Percentiles rank a stretch among this genome's conserved stretches.
These are phyloP conservation scores for Articulospora tetracladia DNA, from an alignment of 495 filamentous ascomycete genomes.

Conservation along the genomic window DNA sequence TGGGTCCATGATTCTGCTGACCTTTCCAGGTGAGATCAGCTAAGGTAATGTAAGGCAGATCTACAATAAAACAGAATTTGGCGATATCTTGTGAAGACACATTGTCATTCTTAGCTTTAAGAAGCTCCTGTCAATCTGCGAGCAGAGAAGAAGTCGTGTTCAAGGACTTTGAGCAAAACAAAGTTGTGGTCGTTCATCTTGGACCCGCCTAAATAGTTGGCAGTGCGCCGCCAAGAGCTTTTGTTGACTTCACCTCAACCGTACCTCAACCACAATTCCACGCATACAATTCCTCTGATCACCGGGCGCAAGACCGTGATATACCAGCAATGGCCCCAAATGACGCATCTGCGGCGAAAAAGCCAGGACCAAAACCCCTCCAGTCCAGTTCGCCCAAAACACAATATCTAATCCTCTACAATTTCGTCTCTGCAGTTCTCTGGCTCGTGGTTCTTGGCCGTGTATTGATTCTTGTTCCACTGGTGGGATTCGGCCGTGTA, in stretches of 20 bases:
- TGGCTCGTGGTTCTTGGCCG: slow-evolving; percentile 72
- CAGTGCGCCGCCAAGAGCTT: neutral
- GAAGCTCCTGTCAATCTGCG: neutral
- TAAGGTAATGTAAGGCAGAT: neutral
- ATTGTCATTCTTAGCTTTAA: neutral
- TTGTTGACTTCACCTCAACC: neutral
- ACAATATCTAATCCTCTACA: slow-evolving; percentile 80
- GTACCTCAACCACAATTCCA: neutral
- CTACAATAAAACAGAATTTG: neutral
- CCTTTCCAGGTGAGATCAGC: neutral
- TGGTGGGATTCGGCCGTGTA: slow-evolving; percentile 48
- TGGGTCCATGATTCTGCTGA: neutral
- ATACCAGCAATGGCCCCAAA: neutral
- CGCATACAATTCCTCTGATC: neutral
- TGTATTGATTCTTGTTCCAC: slow-evolving; percentile 35
- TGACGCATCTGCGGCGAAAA: neutral
- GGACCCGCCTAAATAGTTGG: too few relatives aligned
- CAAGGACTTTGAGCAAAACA: neutral
- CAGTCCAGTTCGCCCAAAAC: slow-evolving; percentile 34
- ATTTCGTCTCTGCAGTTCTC: slow-evolving; percentile 64
- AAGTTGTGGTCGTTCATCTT: too few relatives aligned
- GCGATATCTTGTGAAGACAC: neutral
- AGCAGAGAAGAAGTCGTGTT: neutral
- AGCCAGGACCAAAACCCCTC: slow-evolving; percentile 24
- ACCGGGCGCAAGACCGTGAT: neutral